Conservation (phyloP, 106 monocot genomes). For the Dioscorea dumetorum region DNA sequence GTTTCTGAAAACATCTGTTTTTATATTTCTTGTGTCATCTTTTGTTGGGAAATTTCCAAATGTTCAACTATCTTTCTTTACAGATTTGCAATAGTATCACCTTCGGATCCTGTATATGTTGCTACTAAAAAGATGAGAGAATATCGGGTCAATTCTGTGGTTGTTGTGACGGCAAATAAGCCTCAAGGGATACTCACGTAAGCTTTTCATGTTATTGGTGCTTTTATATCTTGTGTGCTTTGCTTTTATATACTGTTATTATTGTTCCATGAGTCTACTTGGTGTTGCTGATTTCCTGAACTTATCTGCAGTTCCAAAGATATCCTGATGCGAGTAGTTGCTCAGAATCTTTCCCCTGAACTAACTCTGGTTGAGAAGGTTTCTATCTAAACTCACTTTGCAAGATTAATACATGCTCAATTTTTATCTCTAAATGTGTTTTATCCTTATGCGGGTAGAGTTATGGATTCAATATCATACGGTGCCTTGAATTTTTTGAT, state of each 20-base stretch:
- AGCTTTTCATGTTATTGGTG: slow-evolving; percentile 8
- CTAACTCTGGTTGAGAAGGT: slow-evolving; percentile 97
- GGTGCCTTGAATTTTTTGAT: background rate
- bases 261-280: background rate
- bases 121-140: slow-evolving; percentile 92
- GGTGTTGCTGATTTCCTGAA: background rate
- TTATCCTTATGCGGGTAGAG: too few species aligned
- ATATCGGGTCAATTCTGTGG: slow-evolving; percentile 68
- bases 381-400: background rate
- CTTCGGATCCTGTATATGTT: slow-evolving; percentile 89
- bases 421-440: too few species aligned
- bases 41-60: background rate
- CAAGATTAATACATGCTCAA: too few species aligned
- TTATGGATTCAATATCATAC: too few species aligned
- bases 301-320: slow-evolving; percentile 76
- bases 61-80: background rate
- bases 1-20: too few species aligned
- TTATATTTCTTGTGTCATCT: too few species aligned
- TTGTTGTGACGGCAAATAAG: slow-evolving; percentile 56
- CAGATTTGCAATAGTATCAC: slow-evolving; percentile 79
- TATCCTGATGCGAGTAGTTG: slow-evolving; percentile 92
- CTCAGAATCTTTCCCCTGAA: slow-evolving; percentile 89
- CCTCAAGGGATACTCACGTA: slow-evolving; percentile 95
- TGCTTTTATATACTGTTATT: background rate
- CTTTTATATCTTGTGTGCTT: background rate